Conservation (phyloP, 768 basidiomycete species). For the Cystofilobasidium macerans region DNA sequence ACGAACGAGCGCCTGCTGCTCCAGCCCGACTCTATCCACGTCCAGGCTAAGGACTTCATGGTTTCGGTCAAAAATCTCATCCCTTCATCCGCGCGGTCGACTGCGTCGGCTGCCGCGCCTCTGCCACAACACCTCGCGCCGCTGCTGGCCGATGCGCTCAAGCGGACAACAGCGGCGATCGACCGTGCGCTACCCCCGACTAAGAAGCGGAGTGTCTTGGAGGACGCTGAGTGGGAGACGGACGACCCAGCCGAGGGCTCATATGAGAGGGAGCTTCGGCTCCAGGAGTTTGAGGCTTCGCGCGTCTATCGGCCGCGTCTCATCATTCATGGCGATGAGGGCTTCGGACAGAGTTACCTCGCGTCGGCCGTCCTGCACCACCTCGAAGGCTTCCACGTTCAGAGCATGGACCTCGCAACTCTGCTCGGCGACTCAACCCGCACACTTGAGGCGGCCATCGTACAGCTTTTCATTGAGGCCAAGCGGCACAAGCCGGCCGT, state of each 20-base stretch:
- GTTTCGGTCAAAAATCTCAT: slow-evolving; percentile 90
- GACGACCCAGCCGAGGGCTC: slow-evolving; percentile 52
- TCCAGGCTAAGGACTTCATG: slow-evolving; percentile 88
- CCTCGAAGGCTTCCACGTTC: slow-evolving; percentile 89
- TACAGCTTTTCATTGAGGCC: slow-evolving; percentile 90
- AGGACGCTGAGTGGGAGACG: slow-evolving; percentile 92
- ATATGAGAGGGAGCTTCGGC: slow-evolving; percentile 72
- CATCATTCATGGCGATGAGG: slow-evolving; percentile 62
- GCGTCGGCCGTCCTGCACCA: slow-evolving; percentile 86
- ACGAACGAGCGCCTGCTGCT: slow-evolving; percentile 72
- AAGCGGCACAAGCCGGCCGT: slow-evolving; percentile 94
- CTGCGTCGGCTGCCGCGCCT: slow-evolving; percentile 71
- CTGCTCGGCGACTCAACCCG: slow-evolving; percentile 79
- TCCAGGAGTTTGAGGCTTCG: slow-evolving; percentile 83
- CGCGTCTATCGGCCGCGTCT: slow-evolving; percentile 83
- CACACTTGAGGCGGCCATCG: slow-evolving; percentile 84
- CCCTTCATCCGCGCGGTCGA: slow-evolving; percentile 85
- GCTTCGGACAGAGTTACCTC: slow-evolving; percentile 85
- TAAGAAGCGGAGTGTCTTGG: slow-evolving; percentile 71
- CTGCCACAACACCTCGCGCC: slow-evolving; percentile 76
- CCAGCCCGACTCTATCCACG: slow-evolving; percentile 70
- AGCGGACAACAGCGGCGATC: slow-evolving; percentile 61
- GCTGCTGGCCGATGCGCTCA: slow-evolving; percentile 56
- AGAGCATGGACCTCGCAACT: slow-evolving; percentile 80
- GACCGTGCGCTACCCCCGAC: slow-evolving; percentile 62